phyloP scores from a whole-genome alignment of 495 filamentous ascomycete species.

The Xylaria bambusicola region DNA sequence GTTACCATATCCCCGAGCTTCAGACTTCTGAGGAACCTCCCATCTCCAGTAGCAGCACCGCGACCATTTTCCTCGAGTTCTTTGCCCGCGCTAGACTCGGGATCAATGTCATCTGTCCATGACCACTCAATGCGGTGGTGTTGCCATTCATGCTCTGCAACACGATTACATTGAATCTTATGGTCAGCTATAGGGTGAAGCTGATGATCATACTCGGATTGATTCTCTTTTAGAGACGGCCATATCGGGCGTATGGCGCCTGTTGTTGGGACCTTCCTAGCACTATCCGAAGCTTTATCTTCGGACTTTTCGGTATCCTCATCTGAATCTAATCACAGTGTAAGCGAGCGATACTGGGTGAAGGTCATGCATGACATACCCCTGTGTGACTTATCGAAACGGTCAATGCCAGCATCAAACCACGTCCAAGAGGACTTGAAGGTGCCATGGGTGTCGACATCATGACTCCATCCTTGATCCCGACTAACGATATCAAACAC shows the following conservation, averaged over 20 bases:
- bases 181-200: constrained; percentile 41
- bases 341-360: constrained; percentile 7
- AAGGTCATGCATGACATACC: constrained; percentile 15
- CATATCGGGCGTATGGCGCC: constrained; percentile 32
- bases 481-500: constrained; percentile 64
- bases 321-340: neutral
- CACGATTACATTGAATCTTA: constrained; percentile 58
- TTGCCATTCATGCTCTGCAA: constrained; percentile 33
- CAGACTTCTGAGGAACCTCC: constrained; percentile 57
- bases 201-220: constrained; percentile 34
- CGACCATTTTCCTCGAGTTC: constrained; percentile 47
- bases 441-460: constrained; percentile 38
- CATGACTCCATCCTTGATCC: constrained; percentile 67
- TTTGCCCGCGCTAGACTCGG: constrained; percentile 46
- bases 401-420: constrained; percentile 66
- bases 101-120: constrained; percentile 48
- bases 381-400: constrained; percentile 33
- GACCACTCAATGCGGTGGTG: constrained; percentile 60
- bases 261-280: constrained; percentile 17
- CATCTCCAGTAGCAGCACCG: constrained; percentile 56
- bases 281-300: neutral
- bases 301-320: constrained; percentile 10
- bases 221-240: constrained; percentile 18
- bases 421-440: constrained; percentile 65
- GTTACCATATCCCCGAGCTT: constrained; percentile 66